These are phyloP conservation scores for Penicillium lividum DNA, from an alignment of 495 filamentous ascomycete species.

Conservation along the genomic window DNA sequence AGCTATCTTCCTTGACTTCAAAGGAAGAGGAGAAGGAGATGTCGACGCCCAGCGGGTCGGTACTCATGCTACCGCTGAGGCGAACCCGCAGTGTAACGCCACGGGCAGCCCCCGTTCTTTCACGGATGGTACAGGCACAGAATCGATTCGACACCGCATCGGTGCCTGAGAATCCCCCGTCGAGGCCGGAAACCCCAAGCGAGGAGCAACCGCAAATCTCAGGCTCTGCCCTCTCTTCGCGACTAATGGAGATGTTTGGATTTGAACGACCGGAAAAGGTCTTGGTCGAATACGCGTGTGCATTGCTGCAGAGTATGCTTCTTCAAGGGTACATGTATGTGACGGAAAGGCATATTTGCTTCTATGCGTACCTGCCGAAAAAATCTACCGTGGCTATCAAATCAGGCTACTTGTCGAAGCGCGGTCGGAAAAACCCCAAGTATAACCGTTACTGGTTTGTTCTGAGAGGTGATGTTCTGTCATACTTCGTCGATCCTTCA, in stretches of 20 bases:
- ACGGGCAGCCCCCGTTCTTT: constrained; percentile 70
- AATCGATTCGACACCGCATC: constrained; percentile 55
- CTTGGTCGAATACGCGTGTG: constrained; percentile 90
- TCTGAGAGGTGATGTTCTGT: constrained; percentile 90
- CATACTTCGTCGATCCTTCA: constrained; percentile 84
- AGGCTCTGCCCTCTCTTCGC: constrained; percentile 57
- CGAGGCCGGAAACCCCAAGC: constrained; percentile 20
- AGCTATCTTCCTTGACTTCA: constrained; percentile 55
- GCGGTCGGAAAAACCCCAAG: constrained; percentile 83
- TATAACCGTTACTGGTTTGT: constrained; percentile 96
- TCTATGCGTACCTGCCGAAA: constrained; percentile 94
- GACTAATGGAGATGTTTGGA: constrained; percentile 84
- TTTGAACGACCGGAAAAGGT: constrained; percentile 84
- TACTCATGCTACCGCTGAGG: constrained; percentile 22
- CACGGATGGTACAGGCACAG: constrained; percentile 80
- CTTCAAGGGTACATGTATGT: constrained; percentile 98
- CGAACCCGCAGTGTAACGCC: constrained; percentile 45
- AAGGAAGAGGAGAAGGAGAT: constrained; percentile 31
- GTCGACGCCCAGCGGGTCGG: constrained; percentile 20
- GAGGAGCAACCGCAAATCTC: constrained; percentile 27
- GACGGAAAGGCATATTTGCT: constrained; percentile 89
- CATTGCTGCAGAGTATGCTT: constrained; percentile 87
- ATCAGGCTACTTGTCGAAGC: constrained; percentile 87
- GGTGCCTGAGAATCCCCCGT: constrained; percentile 23
- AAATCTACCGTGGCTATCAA: constrained; percentile 80